Percentiles rank a stretch among this genome's conserved stretches.
phyloP scores from a whole-genome alignment of 768 basidiomycete species.

The Termitomyces titanicus region DNA sequence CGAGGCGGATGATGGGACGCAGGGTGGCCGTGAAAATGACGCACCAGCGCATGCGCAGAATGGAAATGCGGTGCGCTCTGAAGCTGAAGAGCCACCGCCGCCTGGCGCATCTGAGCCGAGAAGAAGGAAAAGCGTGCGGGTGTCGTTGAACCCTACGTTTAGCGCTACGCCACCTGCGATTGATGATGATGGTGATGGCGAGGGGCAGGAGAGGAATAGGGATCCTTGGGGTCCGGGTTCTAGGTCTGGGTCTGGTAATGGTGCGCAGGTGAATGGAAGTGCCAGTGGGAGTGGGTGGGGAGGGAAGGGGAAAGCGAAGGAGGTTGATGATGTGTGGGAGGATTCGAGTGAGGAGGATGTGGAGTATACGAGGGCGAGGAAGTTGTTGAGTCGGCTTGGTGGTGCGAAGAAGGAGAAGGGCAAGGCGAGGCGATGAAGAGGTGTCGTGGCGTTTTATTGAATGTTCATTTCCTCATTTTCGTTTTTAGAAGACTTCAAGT shows the following conservation, averaged over 20 bases:
- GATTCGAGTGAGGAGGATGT: conserved; percentile 78
- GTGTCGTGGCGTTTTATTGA: background rate
- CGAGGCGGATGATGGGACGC: conserved; percentile 18
- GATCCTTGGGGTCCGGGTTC: background rate
- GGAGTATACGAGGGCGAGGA: conserved; percentile 58
- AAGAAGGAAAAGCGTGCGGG: conserved; percentile 70
- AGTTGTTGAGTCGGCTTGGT: conserved; percentile 37
- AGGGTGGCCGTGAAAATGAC: too few species aligned
- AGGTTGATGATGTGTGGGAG: conserved; percentile 50
- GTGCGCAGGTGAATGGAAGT: conserved; percentile 8
- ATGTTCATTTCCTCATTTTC: background rate
- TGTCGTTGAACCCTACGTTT: conserved; percentile 75
- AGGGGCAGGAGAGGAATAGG: conserved; percentile 17
- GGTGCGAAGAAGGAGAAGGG: background rate
- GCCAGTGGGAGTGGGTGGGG: too few species aligned
- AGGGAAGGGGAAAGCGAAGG: conserved; percentile 12
- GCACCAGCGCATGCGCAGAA: background rate
- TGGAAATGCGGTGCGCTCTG: background rate
- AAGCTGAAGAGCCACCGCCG: background rate
- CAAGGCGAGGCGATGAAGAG: background rate
- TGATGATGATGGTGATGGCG: conserved; percentile 45
- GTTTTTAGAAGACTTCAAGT: too few species aligned
- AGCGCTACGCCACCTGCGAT: conserved; percentile 66
- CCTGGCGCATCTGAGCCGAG: conserved; percentile 23
- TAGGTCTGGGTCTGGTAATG: conserved; percentile 19